Conservation (phyloP, 306 rosid species). For the Clitoria ternatea region DNA sequence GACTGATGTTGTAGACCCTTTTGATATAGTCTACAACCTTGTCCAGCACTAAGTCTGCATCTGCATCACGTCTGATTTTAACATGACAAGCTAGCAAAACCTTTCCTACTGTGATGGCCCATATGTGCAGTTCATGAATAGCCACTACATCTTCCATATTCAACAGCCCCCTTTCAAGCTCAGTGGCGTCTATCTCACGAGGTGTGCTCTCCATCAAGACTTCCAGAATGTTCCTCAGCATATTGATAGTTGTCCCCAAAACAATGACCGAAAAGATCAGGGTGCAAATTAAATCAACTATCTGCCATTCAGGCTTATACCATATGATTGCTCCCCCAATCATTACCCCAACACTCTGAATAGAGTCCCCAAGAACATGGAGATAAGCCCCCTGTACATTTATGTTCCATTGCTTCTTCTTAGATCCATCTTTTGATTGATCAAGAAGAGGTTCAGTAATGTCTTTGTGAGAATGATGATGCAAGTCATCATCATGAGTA, state of each 20-base stretch:
- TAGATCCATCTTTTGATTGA: conserved; percentile 25
- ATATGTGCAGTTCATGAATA: conserved; percentile 74
- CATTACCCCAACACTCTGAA: conserved; percentile 79
- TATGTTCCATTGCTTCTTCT: conserved; percentile 43
- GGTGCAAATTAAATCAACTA: conserved; percentile 70
- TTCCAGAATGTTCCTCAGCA: conserved; percentile 68
- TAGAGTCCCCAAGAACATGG: conserved; percentile 73
- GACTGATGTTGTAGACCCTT: conserved; percentile 74
- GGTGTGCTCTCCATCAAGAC: conserved; percentile 84
- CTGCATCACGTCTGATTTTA: conserved; percentile 69
- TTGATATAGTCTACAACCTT: conserved; percentile 57
- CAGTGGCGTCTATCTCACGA: conserved; percentile 66
- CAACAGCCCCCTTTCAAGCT: conserved; percentile 54
- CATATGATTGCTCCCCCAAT: conserved; percentile 77
- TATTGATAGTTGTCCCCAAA: conserved; percentile 61
- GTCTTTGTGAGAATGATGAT: conserved; percentile 26
- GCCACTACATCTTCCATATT: conserved; percentile 76
- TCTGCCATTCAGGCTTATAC: conserved; percentile 61
- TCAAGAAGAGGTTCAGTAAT: conserved; percentile 40
- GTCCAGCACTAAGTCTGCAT: conserved; percentile 67
- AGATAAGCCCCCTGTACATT: conserved; percentile 78
- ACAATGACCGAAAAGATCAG: conserved; percentile 60
- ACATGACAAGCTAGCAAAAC: conserved; percentile 75
- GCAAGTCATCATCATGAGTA: conserved; percentile 21
- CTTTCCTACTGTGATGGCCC: conserved; percentile 83